Conservation (phyloP, 2,329 filamentous ascomycete genomes). For the Albifimbria verrucaria region DNA sequence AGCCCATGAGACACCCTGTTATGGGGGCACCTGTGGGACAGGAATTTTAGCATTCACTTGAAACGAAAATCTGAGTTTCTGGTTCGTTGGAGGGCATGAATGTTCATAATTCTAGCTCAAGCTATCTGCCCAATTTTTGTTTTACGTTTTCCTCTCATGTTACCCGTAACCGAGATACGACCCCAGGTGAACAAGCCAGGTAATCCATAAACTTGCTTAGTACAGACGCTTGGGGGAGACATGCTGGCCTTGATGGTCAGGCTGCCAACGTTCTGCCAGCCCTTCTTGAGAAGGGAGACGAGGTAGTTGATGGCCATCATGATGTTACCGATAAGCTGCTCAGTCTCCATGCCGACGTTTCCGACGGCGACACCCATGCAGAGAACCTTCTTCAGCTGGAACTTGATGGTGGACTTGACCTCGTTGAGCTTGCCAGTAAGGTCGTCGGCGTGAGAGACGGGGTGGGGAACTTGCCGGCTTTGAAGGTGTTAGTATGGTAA, state of each 20-base stretch:
- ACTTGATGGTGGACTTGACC: constrained; percentile 99
- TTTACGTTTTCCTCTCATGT: neutral
- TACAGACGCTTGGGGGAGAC: constrained; percentile 98
- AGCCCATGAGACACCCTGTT: no score
- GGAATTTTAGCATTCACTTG: no score
- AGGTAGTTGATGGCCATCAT: constrained; percentile 99
- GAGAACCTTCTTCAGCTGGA: constrained; percentile 99
- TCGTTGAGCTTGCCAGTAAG: constrained; percentile 94
- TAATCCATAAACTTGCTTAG: constrained; percentile 51
- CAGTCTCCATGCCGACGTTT: constrained; percentile 95
- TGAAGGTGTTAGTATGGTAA: constrained; percentile 7
- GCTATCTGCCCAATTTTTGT: no score
- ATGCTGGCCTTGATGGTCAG: constrained; percentile 99
- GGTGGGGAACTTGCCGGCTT: constrained; percentile 98
- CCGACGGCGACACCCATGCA: constrained; percentile 99
- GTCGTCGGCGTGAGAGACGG: constrained; percentile 95
- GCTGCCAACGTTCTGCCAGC: constrained; percentile 99
- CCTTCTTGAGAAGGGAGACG: constrained; percentile 99
- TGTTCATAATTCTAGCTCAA: neutral
- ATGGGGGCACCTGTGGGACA: no score
- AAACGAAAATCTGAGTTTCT: no score
- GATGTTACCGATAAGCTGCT: constrained; percentile 96
- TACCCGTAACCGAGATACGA: constrained; percentile 3
- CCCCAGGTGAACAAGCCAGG: constrained; percentile 15
- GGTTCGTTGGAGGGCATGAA: neutral